A percentile compares a stretch with the other conserved stretches of the same genome.
These are phyloP conservation scores for Platismatia glauca DNA, from an alignment of 495 filamentous ascomycete species.

Conservation along the genomic window DNA sequence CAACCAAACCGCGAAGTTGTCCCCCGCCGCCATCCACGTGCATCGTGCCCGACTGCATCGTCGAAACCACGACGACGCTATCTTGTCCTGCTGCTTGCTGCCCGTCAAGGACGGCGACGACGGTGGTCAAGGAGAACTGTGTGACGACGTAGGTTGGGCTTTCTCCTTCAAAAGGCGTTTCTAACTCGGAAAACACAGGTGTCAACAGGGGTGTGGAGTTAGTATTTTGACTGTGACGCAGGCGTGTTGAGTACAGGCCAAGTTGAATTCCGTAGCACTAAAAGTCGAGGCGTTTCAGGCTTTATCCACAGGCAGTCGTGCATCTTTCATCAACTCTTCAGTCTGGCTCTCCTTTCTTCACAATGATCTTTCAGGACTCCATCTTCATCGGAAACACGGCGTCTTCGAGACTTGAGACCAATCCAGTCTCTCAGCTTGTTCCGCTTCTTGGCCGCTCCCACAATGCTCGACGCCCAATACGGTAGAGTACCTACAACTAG, in stretches of 20 bases:
- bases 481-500: no score
- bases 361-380: no score
- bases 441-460: no score
- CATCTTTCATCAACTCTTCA: no score
- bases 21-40: background rate
- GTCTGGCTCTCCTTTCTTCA: no score
- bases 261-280: background rate
- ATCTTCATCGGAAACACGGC: no score
- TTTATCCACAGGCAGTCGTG: background rate
- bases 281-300: background rate
- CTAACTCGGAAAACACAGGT: background rate
- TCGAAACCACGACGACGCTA: background rate
- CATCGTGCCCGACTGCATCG: background rate
- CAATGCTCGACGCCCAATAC: no score
- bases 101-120: background rate
- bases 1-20: background rate
- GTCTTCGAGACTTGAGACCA: no score
- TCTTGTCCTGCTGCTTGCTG: background rate
- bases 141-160: background rate
- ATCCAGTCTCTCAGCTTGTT: no score
- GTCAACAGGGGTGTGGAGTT: background rate
- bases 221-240: background rate
- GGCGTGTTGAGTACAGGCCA: background rate
- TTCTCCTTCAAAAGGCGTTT: background rate
- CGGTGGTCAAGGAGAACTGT: background rate